Percentiles rank a stretch among this genome's conserved stretches.
These are phyloP conservation scores for Aureobasidium sp. DNA, from an alignment of 2,329 filamentous ascomycete genomes.

Conservation along the genomic window DNA sequence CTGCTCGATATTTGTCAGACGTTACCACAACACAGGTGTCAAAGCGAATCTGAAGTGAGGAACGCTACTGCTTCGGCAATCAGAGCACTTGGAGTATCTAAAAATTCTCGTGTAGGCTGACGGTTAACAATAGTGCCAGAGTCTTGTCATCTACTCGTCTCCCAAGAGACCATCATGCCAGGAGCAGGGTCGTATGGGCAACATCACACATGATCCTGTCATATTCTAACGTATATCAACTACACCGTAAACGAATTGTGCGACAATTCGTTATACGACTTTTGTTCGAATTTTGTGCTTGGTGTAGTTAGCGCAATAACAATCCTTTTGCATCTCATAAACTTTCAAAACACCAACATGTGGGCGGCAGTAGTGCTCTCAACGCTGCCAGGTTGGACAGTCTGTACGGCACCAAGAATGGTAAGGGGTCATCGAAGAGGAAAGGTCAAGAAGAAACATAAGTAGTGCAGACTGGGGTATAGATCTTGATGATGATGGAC, in stretches of 20 bases:
- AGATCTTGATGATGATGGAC: constrained; percentile 4
- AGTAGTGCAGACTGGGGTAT: constrained; percentile 9
- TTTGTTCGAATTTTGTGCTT: no score
- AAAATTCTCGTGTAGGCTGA: no score
- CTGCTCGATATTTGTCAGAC: neutral
- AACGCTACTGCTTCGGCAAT: neutral
- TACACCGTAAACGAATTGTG: no score
- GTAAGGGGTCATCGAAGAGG: neutral
- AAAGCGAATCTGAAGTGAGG: neutral
- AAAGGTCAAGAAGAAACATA: neutral
- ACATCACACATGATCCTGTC: neutral
- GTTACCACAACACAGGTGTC: neutral
- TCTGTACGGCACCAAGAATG: neutral
- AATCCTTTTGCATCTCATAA: no score
- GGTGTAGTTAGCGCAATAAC: no score
- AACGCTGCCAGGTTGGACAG: neutral
- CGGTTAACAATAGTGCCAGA: no score
- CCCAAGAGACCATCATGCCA: neutral
- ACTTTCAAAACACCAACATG: neutral
- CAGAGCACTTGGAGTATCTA: neutral
- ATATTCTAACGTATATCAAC: no score
- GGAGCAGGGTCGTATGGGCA: neutral
- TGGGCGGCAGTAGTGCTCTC: neutral
- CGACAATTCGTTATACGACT: no score
- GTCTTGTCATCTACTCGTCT: no score